phyloP scores from a whole-genome alignment of 176 grass and related monocot species.

The Aechmea fasciata region DNA sequence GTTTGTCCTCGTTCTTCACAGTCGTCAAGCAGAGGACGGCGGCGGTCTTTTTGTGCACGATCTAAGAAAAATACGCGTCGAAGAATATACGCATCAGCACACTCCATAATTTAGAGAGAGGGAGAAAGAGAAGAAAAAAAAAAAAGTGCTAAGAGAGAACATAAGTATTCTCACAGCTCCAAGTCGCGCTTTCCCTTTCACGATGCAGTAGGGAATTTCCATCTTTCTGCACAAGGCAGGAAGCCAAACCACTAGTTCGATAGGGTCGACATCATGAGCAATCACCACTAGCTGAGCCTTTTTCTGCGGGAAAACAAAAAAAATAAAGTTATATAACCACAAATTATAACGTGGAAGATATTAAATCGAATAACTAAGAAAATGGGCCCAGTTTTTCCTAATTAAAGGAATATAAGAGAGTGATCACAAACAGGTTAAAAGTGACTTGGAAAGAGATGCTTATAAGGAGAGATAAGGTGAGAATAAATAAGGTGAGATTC shows the following conservation, averaged over 20 bases:
- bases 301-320: slow-evolving; percentile 12
- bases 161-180: slow-evolving; percentile 6
- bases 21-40: slow-evolving; percentile 28
- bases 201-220: slow-evolving; percentile 34
- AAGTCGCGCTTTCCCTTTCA: slow-evolving; percentile 35
- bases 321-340: not conserved
- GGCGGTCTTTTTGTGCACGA: slow-evolving; percentile 35
- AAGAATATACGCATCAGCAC: not conserved
- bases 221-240: slow-evolving; percentile 33
- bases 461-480: too few species aligned
- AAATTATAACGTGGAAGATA: too few species aligned
- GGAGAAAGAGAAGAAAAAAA: not conserved
- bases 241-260: slow-evolving; percentile 31
- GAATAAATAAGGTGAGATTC: too few species aligned
- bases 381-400: not conserved
- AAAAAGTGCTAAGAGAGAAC: not conserved
- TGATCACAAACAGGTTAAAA: too few species aligned
- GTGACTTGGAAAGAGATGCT: too few species aligned
- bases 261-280: slow-evolving; percentile 33
- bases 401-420: not conserved
- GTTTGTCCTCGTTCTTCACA: slow-evolving; percentile 38
- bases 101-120: not conserved
- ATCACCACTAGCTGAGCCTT: slow-evolving; percentile 35
- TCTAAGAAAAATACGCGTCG: slow-evolving; percentile 3
- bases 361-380: too few species aligned